Evolutionary conservation across 1,284 basidiomycete genomes (phyloP).

Genomic region (Ganoderma sp.): DNA sequence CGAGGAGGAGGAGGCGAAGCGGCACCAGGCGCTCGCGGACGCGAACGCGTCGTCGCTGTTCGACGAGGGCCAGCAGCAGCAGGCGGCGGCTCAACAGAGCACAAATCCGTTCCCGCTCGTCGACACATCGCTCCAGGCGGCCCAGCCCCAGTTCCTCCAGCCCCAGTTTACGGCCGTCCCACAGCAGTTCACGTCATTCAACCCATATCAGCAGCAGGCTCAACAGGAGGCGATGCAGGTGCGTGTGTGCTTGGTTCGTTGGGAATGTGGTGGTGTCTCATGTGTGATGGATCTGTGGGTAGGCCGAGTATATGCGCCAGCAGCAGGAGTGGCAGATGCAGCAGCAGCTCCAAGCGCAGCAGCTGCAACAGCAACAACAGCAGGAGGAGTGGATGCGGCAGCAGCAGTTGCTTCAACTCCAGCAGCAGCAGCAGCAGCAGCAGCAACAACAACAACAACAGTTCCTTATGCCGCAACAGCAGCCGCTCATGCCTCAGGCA

Average conservation of each 20-base stretch:
- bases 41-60: constrained; percentile 82
- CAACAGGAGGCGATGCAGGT: constrained; percentile 84
- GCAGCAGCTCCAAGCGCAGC: constrained; percentile 55
- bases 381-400: constrained; percentile 72
- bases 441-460: constrained; percentile 53
- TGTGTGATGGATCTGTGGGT: neutral
- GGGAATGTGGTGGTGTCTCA: neutral
- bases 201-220: constrained; percentile 94
- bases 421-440: constrained; percentile 58
- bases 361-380: constrained; percentile 62
- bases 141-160: constrained; percentile 52
- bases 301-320: constrained; percentile 76
- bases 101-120: constrained; percentile 72
- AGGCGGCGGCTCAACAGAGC: constrained; percentile 47
- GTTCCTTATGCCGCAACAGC: constrained; percentile 50
- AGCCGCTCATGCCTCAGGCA: constrained; percentile 61
- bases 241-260: constrained; percentile 7
- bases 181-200: constrained; percentile 86
- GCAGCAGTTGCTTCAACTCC: constrained; percentile 63
- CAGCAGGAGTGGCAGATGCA: constrained; percentile 71
- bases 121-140: constrained; percentile 61
- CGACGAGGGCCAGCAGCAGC: constrained; percentile 80
- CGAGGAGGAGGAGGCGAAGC: constrained; percentile 84
- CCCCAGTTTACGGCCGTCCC: constrained; percentile 73
- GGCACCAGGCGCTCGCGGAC: constrained; percentile 74